These are phyloP conservation scores for Alternaria metachromatica DNA, from an alignment of 2,329 filamentous ascomycete genomes.

Conservation along the genomic window DNA sequence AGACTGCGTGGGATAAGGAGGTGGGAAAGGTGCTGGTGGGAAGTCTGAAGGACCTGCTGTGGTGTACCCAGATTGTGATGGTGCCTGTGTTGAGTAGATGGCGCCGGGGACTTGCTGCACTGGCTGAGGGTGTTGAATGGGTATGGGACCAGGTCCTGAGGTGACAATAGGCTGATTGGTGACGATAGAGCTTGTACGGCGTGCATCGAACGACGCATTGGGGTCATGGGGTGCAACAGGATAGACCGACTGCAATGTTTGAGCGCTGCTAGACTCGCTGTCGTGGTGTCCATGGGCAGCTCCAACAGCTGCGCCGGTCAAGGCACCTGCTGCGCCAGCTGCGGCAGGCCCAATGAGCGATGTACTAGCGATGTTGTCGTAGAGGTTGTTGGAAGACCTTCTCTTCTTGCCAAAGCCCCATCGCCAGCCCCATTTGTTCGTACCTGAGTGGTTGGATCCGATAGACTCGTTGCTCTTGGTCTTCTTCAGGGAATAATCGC, in stretches of 20 bases:
- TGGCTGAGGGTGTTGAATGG: slow-evolving; percentile 86
- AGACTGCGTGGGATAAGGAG: slow-evolving; percentile 27
- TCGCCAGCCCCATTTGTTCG: slow-evolving; percentile 66
- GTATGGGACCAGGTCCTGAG: slow-evolving; percentile 59
- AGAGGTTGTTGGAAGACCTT: slow-evolving; percentile 43
- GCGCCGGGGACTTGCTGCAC: slow-evolving; percentile 73
- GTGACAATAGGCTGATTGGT: slow-evolving; percentile 45
- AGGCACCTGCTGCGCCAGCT: slow-evolving; percentile 45
- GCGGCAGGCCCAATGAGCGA: slow-evolving; percentile 48
- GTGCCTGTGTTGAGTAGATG: slow-evolving; percentile 63
- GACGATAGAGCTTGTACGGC: slow-evolving; percentile 58
- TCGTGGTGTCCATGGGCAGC: slow-evolving; percentile 58
- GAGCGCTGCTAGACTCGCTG: slow-evolving; percentile 55
- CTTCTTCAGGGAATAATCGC: slow-evolving; percentile 51
- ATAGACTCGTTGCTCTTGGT: slow-evolving; percentile 60
- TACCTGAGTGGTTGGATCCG: slow-evolving; percentile 60
- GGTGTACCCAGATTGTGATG: slow-evolving; percentile 49
- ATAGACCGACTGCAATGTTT: slow-evolving; percentile 68
- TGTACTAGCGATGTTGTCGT: slow-evolving; percentile 43
- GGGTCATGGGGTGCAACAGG: slow-evolving; percentile 72
- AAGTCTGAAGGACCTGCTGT: slow-evolving; percentile 52
- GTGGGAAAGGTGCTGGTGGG: slow-evolving; percentile 33
- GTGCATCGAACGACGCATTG: slow-evolving; percentile 63
- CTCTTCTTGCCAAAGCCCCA: slow-evolving; percentile 62
- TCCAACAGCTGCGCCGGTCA: slow-evolving; percentile 54